Percentiles rank a stretch among this genome's conserved stretches.
Conservation (phyloP, 2,329 filamentous ascomycete species). For the Fulvia fulva region DNA sequence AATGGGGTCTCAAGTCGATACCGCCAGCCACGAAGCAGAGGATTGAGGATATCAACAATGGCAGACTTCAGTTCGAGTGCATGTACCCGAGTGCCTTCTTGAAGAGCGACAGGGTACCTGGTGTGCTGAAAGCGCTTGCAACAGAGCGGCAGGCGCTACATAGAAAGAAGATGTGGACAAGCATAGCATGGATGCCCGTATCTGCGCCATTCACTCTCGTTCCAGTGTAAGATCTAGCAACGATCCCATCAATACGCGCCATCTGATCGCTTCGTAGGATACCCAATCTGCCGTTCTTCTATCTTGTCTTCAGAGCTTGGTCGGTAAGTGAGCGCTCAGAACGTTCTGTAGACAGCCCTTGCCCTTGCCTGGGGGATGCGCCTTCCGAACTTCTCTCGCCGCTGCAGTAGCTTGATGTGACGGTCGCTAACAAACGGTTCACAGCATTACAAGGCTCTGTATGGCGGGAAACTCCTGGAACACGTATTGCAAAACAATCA, state of each 20-base stretch:
- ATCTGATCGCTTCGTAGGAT: constrained; percentile 52
- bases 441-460: constrained; percentile 74
- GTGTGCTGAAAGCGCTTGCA: constrained; percentile 66
- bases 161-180: constrained; percentile 72
- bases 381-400: too few relatives aligned
- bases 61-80: constrained; percentile 49
- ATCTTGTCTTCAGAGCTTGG: constrained; percentile 85
- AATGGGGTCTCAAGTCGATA: constrained; percentile 96
- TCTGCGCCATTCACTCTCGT: constrained; percentile 77
- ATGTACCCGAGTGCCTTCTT: constrained; percentile 72
- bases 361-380: too few relatives aligned
- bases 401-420: too few relatives aligned
- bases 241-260: background rate
- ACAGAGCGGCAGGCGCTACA: constrained; percentile 79
- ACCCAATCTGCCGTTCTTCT: constrained; percentile 96
- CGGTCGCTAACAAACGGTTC: too few relatives aligned
- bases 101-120: constrained; percentile 55
- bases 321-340: too few relatives aligned
- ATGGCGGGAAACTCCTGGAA: constrained; percentile 78
- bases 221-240: constrained; percentile 64
- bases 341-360: too few relatives aligned
- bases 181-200: constrained; percentile 76
- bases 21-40: constrained; percentile 71
- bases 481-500: constrained; percentile 74
- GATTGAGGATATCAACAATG: constrained; percentile 59